Percentiles rank a stretch among this genome's conserved stretches.
Evolutionary conservation across 768 basidiomycete species (phyloP).

Genomic region (Leccinum broughii): DNA sequence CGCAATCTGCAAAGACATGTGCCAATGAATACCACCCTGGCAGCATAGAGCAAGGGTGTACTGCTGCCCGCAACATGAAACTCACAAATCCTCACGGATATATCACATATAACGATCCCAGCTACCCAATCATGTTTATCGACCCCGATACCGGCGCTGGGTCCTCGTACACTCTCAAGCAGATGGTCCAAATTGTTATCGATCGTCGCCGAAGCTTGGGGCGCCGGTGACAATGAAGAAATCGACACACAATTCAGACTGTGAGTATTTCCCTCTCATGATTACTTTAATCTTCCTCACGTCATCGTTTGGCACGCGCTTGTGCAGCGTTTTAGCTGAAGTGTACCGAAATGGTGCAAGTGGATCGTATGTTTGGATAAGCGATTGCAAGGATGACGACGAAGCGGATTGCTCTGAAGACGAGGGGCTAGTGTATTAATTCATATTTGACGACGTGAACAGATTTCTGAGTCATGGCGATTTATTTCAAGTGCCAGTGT

Average conservation of each 20-base stretch:
- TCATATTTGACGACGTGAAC: background rate
- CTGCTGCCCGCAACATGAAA: background rate
- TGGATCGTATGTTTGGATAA: background rate
- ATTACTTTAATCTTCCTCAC: background rate
- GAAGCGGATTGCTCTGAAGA: background rate
- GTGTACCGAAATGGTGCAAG: background rate
- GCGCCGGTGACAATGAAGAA: too few species aligned
- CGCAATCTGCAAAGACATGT: background rate
- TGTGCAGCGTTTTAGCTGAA: background rate
- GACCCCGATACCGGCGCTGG: background rate
- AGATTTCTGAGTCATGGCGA: background rate
- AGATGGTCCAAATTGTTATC: background rate
- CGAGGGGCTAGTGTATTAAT: background rate
- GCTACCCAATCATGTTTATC: background rate
- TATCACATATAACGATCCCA: background rate
- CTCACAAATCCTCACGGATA: constrained; percentile 2
- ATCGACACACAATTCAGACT: too few species aligned
- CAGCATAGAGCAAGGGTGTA: background rate
- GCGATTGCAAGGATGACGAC: background rate
- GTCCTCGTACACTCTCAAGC: fast-evolving
- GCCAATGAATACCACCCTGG: background rate
- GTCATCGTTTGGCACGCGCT: background rate
- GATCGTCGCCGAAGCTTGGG: background rate
- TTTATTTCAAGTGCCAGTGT: too few species aligned
- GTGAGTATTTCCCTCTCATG: background rate